Percentiles rank a stretch among this genome's conserved stretches.
Conservation (phyloP, 768 basidiomycete genomes). For the Myochromella boudieri region DNA sequence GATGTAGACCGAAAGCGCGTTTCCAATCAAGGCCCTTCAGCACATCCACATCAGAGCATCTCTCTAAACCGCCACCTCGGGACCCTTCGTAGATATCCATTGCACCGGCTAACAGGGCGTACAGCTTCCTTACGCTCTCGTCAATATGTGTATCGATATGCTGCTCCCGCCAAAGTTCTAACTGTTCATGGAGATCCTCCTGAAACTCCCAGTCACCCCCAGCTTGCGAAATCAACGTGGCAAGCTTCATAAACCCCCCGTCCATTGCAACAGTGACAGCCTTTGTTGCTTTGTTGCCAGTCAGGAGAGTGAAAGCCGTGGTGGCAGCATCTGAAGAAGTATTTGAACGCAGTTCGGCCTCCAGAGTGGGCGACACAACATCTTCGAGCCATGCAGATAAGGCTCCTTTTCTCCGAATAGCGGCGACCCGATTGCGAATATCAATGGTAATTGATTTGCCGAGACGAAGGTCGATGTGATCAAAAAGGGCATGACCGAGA, state of each 20-base stretch:
- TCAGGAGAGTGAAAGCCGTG: slow-evolving; percentile 73
- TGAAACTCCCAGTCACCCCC: slow-evolving; percentile 76
- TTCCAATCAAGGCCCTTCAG: slow-evolving; percentile 89
- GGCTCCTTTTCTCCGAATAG: slow-evolving; percentile 73
- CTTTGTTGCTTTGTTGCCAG: slow-evolving; percentile 85
- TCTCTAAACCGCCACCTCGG: slow-evolving; percentile 47
- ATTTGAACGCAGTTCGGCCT: slow-evolving; percentile 55
- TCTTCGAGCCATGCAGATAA: slow-evolving; percentile 85
- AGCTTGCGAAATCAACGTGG: slow-evolving; percentile 86
- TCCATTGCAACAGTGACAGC: slow-evolving; percentile 77
- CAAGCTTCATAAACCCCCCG: slow-evolving; percentile 77
- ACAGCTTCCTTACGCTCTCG: slow-evolving; percentile 71
- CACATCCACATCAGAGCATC: slow-evolving; percentile 59
- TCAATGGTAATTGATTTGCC: slow-evolving; percentile 54
- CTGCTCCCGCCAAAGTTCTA: slow-evolving; percentile 82
- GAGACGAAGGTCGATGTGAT: slow-evolving; percentile 70
- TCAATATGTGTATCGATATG: slow-evolving; percentile 68
- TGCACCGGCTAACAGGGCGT: slow-evolving; percentile 77
- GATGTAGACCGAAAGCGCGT: slow-evolving; percentile 81
- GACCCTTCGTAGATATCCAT: slow-evolving; percentile 59
- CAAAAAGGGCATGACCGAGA: slow-evolving; percentile 88
- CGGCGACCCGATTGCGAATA: slow-evolving; percentile 56
- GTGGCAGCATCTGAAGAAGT: slow-evolving; percentile 43
- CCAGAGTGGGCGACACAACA: slow-evolving; percentile 68
- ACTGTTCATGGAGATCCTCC: slow-evolving; percentile 70